Conservation (phyloP, 75 land plant species). For the Picea glauca region DNA sequence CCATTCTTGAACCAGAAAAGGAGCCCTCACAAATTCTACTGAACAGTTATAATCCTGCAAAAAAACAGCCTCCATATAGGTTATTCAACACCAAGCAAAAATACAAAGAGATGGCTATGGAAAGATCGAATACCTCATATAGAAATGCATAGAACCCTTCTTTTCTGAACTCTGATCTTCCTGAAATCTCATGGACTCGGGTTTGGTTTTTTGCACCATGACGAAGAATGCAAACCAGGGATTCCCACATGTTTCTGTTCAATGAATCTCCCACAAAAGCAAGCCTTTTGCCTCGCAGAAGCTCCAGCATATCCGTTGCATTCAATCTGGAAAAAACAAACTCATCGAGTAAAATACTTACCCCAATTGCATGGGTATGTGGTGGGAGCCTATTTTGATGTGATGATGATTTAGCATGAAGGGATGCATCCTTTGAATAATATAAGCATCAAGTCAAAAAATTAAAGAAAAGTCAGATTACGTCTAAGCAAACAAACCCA, state of each 20-base stretch:
- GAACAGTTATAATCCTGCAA: conserved; percentile 64
- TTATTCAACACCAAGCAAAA: no score
- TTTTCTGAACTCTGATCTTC: conserved; percentile 17
- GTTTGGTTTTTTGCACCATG: conserved; percentile 19
- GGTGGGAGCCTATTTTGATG: neutral
- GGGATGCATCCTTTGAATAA: neutral
- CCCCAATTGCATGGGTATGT: neutral
- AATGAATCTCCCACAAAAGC: conserved; percentile 55
- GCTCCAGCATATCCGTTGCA: conserved; percentile 42
- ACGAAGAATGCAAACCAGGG: conserved; percentile 42
- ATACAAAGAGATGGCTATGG: no score
- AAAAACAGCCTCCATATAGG: no score
- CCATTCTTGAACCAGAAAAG: conserved; percentile 75
- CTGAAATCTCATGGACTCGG: conserved; percentile 29
- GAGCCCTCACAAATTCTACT: conserved; percentile 78
- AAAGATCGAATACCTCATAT: conserved; percentile 18
- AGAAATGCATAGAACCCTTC: conserved; percentile 22
- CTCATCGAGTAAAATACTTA: neutral
- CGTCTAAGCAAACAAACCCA: conserved; percentile 5
- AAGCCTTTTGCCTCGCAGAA: conserved; percentile 31
- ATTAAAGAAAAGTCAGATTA: neutral
- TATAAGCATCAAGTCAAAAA: neutral
- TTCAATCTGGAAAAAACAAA: conserved; percentile 20
- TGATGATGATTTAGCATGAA: no score
- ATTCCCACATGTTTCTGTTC: conserved; percentile 60